Evolutionary conservation across 495 filamentous ascomycete species (phyloP), one percentile per base, ranked within the genome.

Genomic region (Penicillium desertorum): DNA sequence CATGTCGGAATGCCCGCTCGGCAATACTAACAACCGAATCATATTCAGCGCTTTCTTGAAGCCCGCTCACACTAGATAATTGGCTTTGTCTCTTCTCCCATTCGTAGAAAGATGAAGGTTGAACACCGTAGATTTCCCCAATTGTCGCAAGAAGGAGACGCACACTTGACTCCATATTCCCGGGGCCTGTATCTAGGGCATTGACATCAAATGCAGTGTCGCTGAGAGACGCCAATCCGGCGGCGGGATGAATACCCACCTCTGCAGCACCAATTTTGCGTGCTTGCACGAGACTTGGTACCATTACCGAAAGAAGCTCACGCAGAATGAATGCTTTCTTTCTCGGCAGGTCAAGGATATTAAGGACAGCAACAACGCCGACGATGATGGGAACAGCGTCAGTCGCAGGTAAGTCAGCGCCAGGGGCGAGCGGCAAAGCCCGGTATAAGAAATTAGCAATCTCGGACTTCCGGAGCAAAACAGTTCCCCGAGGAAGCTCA

Each of bases 261-360:
- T 97, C 94, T 19, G 95, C 94, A 51, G 94, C 95, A 32, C 92
- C 91, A 53, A 91, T 81, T 53, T 95, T 96, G 39, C 94, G 81
- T 16, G 95, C 95, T 69, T 96, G 89, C n/a, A 96, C 87, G 29
- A 98, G 76, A 1, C 87, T 90, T 54, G 88, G 88, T 51, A 94
- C 88, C 55, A 96, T 77, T 30, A 89, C 83, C n/a, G 83, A 83
- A 8, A 98, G 76, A 52, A 96, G 79, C 64, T 97, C 92, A 60
- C 87, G 86, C 57, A 96, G 76, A 3, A 97, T 82, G 62, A 97
- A 82, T 3, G 88, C 91, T 67, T 95, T 95, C 69, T 96, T 96
- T 54, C 94, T 81, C 46, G 89, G 81, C 52, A 91, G 81, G 11
- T 89, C 90, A 20, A 98, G 71, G 19, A 80, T 71, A 22, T 90